phyloP scores from a whole-genome alignment of 2,329 filamentous ascomycete species.

The Microcera coccophila region DNA sequence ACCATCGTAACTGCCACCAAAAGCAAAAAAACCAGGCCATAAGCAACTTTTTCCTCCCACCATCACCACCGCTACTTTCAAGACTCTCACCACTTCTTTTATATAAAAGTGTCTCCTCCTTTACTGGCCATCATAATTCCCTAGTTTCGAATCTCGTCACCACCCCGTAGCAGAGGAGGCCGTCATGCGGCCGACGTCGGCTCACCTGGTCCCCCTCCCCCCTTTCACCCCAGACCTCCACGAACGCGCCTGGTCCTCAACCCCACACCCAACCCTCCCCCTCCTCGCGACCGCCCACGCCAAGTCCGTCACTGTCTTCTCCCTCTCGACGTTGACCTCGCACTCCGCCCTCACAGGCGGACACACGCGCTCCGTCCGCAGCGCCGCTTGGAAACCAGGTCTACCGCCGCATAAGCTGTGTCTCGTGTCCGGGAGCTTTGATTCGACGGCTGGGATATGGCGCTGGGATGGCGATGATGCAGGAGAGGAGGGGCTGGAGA shows the following conservation, averaged over 20 bases:
- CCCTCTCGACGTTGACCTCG: slow-evolving; percentile 72
- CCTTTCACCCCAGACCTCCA: slow-evolving; percentile 55
- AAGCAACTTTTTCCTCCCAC: slow-evolving; percentile 1
- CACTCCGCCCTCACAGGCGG: slow-evolving; percentile 80
- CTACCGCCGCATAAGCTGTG: slow-evolving; percentile 61
- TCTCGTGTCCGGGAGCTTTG: slow-evolving; percentile 89
- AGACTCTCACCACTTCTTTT: neutral
- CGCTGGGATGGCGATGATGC: slow-evolving; percentile 54
- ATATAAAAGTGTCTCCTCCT: neutral
- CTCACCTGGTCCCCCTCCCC: slow-evolving; percentile 42
- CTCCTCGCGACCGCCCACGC: slow-evolving; percentile 85
- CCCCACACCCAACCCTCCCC: slow-evolving; percentile 81
- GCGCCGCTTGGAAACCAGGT: slow-evolving; percentile 81
- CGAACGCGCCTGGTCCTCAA: slow-evolving; percentile 78
- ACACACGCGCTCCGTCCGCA: slow-evolving; percentile 85
- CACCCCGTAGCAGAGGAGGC: slow-evolving; percentile 2
- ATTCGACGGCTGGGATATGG: slow-evolving; percentile 86
- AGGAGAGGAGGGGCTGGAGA: slow-evolving; percentile 36
- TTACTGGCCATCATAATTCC: neutral
- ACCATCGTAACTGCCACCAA: slow-evolving; percentile 13
- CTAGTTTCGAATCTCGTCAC: too few species aligned
- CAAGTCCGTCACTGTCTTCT: slow-evolving; percentile 86
- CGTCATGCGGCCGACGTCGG: slow-evolving; percentile 26
- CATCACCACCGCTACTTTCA: neutral
- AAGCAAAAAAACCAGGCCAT: slow-evolving; percentile 8